Conservation (phyloP, 2,329 filamentous ascomycete genomes). For the Huntiella abstrusa region DNA sequence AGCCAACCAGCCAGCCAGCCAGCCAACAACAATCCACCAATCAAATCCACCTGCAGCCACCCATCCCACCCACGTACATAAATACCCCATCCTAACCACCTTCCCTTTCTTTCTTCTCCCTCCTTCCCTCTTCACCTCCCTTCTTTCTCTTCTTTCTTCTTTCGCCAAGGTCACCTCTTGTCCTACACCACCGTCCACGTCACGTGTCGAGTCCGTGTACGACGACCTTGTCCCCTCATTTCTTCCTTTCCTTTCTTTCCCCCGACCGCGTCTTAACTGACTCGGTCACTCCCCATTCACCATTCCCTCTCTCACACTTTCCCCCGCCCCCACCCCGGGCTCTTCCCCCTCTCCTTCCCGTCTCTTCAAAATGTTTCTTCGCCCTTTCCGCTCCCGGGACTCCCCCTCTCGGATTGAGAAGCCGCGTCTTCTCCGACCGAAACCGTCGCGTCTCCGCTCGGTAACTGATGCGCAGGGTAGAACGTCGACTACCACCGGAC, state of each 20-base stretch:
- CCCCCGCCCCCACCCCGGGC: not conserved
- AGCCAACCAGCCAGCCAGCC: too few species aligned
- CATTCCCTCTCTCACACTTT: not conserved
- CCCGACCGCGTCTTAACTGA: not conserved
- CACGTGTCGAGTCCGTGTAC: not conserved
- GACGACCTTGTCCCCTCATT: conserved; percentile 18
- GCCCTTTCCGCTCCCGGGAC: conserved; percentile 60
- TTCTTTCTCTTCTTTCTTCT: not conserved
- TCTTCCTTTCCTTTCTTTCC: conserved; percentile 11
- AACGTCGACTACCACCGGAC: not conserved
- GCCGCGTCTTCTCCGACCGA: conserved; percentile 56
- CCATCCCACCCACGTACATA: not conserved
- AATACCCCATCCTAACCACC: not conserved
- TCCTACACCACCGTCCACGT: too few species aligned
- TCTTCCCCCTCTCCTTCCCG: not conserved
- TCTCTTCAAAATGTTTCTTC: conserved; percentile 58
- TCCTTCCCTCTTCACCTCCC: not conserved
- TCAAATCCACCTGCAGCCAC: not conserved
- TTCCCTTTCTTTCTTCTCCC: not conserved
- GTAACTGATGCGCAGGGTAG: not conserved
- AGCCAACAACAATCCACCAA: too few species aligned
- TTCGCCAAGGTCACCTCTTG: not conserved
- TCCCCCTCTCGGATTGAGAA: conserved; percentile 53
- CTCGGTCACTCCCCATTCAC: not conserved
- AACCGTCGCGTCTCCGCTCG: conserved; percentile 57